These are phyloP conservation scores for Macrocybe sp. DNA, from an alignment of 1,284 basidiomycete genomes.

Conservation along the genomic window DNA sequence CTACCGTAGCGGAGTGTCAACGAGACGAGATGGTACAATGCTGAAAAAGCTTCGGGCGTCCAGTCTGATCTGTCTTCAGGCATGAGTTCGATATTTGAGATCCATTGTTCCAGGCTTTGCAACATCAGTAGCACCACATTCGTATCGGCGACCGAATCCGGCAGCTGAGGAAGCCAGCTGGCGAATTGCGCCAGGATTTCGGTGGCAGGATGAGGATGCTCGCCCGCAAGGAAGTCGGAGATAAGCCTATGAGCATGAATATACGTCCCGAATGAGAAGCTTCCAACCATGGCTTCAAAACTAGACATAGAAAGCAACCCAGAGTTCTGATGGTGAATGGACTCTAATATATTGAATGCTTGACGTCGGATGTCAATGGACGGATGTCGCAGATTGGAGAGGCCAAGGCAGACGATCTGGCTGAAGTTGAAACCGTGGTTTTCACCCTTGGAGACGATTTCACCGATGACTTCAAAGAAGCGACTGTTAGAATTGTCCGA, in stretches of 20 bases:
- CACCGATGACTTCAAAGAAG: slow-evolving; percentile 79
- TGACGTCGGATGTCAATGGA: slow-evolving; percentile 63
- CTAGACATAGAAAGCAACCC: slow-evolving; percentile 62
- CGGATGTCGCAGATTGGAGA: slow-evolving; percentile 84
- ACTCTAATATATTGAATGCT: slow-evolving; percentile 78
- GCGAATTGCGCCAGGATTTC: slow-evolving; percentile 74
- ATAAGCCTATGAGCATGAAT: slow-evolving; percentile 77
- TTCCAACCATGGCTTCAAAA: slow-evolving; percentile 75
- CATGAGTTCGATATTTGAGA: slow-evolving; percentile 70
- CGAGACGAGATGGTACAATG: slow-evolving; percentile 81
- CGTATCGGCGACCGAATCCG: slow-evolving; percentile 41
- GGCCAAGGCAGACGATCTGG: slow-evolving; percentile 76
- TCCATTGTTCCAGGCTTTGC: slow-evolving; percentile 78
- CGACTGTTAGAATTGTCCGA: slow-evolving; percentile 50
- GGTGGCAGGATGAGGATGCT: slow-evolving; percentile 69
- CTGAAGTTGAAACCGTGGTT: slow-evolving; percentile 64
- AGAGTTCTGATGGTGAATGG: slow-evolving; percentile 59
- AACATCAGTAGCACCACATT: slow-evolving; percentile 54
- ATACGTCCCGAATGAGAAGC: slow-evolving; percentile 73
- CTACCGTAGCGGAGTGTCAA: slow-evolving; percentile 80
- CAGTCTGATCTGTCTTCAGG: slow-evolving; percentile 51
- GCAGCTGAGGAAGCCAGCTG: slow-evolving; percentile 67
- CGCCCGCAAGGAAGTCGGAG: slow-evolving; percentile 75
- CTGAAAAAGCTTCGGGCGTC: slow-evolving; percentile 56
- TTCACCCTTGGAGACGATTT: slow-evolving; percentile 61